Evolutionary conservation across 73 alveolate species (phyloP).

Genomic region (Paramecium caudatum): DNA sequence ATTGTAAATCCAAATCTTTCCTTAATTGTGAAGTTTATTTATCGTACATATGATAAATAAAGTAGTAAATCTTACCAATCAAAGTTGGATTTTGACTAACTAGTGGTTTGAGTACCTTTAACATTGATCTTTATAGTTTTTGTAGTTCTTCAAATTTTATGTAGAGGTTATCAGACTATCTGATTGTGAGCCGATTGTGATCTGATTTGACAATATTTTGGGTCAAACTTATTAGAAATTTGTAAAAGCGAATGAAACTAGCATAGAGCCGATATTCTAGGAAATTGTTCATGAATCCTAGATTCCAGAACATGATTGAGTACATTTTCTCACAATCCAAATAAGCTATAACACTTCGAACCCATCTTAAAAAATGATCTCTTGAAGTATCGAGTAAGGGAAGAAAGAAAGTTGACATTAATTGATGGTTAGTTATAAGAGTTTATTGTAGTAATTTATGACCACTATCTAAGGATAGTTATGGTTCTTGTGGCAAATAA

Average conservation of each 20-base stretch:
- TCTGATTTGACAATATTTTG: slow-evolving; percentile 29
- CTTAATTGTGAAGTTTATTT: neutral
- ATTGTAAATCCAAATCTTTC: slow-evolving; percentile 35
- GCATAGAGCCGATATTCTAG: slow-evolving; percentile 29
- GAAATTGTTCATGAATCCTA: neutral
- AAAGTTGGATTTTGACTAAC: slow-evolving; percentile 34
- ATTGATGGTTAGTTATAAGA: neutral
- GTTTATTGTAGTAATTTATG: neutral
- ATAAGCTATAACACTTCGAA: neutral
- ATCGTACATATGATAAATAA: slow-evolving; percentile 64
- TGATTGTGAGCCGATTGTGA: neutral
- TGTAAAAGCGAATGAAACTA: slow-evolving; percentile 12
- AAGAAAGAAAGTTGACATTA: neutral
- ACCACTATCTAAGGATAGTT: neutral
- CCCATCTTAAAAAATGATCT: slow-evolving; percentile 60
- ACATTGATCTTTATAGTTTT: neutral
- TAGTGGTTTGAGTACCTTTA: slow-evolving; percentile 31
- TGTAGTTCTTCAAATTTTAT: neutral
- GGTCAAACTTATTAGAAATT: slow-evolving; percentile 13
- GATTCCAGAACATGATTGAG: slow-evolving; percentile 30
- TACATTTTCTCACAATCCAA: slow-evolving; percentile 28
- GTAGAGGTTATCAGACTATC: neutral
- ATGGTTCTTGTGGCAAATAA: slow-evolving; percentile 17
- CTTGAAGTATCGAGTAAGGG: neutral
- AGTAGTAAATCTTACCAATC: slow-evolving; percentile 29